A percentile compares a stretch with the other conserved stretches of the same genome.
Conservation (phyloP, 805 yeast species). For the Candida sanyiensis region DNA sequence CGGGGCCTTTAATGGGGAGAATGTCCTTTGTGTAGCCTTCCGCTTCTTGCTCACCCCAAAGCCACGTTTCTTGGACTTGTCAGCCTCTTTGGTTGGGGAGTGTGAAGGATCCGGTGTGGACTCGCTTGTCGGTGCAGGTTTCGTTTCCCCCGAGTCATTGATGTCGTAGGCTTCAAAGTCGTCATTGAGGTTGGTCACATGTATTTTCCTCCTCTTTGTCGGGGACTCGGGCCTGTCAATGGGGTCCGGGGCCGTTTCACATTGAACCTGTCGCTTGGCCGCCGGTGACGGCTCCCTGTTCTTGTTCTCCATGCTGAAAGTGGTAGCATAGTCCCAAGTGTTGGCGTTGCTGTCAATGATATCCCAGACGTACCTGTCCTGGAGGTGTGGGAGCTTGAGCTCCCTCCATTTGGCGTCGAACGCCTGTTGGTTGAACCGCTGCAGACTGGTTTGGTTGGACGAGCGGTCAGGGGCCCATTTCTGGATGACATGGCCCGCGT, state of each 20-base stretch:
- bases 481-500: conserved; percentile 19
- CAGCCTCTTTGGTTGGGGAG: conserved; percentile 3
- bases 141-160: background rate
- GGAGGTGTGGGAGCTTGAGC: conserved; percentile 8
- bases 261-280: background rate
- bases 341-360: conserved; percentile 12
- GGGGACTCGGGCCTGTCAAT: conserved; percentile 6
- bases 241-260: background rate
- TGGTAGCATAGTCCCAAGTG: conserved; percentile 15
- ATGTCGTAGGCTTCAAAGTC: conserved; percentile 17
- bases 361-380: conserved; percentile 22
- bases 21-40: conserved; percentile 14
- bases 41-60: conserved; percentile 24
- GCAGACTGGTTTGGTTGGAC: conserved; percentile 20
- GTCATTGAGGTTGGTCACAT: conserved; percentile 13
- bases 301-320: conserved; percentile 10
- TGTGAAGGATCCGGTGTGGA: too few species aligned
- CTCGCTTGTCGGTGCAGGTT: background rate
- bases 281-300: conserved; percentile 5
- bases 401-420: conserved; percentile 20
- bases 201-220: conserved; percentile 10
- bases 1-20: conserved; percentile 24
- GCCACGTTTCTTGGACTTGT: conserved; percentile 12
- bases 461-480: conserved; percentile 33
- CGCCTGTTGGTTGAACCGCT: conserved; percentile 14